Percentiles rank a stretch among this genome's conserved stretches.
These are phyloP conservation scores for Strigomonas galati DNA, from an alignment of 208 protist genomes.

Conservation along the genomic window DNA sequence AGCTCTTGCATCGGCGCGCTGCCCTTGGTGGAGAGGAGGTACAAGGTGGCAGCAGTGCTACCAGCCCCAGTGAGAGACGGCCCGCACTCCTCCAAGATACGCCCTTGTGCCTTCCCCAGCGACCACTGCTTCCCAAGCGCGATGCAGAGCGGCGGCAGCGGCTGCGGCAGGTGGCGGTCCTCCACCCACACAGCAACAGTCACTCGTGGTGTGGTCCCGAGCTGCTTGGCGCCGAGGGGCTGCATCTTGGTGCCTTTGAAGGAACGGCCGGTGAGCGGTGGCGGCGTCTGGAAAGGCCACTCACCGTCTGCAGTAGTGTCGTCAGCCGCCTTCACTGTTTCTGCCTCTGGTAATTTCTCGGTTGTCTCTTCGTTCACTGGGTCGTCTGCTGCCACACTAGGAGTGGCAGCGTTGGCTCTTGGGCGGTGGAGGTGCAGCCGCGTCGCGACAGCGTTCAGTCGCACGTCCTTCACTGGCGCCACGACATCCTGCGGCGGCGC, in stretches of 20 bases:
- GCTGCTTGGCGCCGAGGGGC: conserved; percentile 24
- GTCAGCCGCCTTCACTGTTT: not conserved
- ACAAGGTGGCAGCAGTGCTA: not conserved
- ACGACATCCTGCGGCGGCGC: not conserved
- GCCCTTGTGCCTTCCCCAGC: conserved; percentile 32
- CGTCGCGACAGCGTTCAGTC: conserved; percentile 15
- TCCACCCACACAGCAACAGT: conserved; percentile 43
- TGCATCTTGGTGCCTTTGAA: conserved; percentile 45
- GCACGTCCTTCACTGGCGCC: conserved; percentile 2
- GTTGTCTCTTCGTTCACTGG: too few species aligned
- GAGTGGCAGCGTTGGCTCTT: too few species aligned
- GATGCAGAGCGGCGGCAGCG: conserved; percentile 41
- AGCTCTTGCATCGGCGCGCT: not conserved
- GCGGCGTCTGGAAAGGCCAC: conserved; percentile 59
- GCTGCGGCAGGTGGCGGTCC: conserved; percentile 17
- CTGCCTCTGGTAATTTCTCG: too few species aligned
- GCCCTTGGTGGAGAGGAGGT: not conserved
- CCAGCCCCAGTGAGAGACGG: not conserved
- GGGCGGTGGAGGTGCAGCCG: conserved; percentile 14
- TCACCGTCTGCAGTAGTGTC: not conserved
- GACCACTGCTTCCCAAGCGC: conserved; percentile 47
- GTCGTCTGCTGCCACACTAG: too few species aligned
- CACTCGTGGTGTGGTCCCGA: conserved; percentile 8
- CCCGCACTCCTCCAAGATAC: conserved; percentile 4
- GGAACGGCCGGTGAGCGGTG: conserved; percentile 38